Base-by-base conservation (phyloP, 148 eudicot genomes). In the Camellia lanceoleosa region DNA sequence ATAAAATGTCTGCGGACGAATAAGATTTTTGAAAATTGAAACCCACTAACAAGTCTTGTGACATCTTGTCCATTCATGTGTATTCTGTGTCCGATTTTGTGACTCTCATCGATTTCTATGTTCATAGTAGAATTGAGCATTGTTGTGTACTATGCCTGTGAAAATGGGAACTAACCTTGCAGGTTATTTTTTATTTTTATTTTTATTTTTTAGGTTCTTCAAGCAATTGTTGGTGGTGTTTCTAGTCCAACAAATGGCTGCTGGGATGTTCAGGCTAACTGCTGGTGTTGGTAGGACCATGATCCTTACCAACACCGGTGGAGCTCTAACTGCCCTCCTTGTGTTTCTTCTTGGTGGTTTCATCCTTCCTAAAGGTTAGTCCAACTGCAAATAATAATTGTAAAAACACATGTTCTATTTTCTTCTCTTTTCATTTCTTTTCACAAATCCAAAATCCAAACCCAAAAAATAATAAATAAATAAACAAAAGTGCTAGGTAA, bases 221-320 rank as follows among this genome's bases (percentile, higher is more conserved):
- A 93, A 93, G 94, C 94, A 93, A 52, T 82, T 92, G 3, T 59
- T 95, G 79, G 47, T 93, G 87, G 87, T 91, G 65, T 95, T 95
- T 84, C 83, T 87, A 19, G 85, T 95, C 86, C 99, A 95, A 71
- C 99, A 93, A 90, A 95, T 91, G 99, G 97, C 99, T 38, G 91
- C 97, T 23, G 99, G 99, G 65, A 66, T 93, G 5, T 93, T 93
- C 58, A 94, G 99, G 80, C 84, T 93, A 64, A 92, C 87, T 71
- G 97, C 97, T 12, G 97, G 90, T 52, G 73, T 88, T 5, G 89
- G 97, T 74, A 87, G 99, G 83, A 95, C 97, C n/a, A 93, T 95
- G 99, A 91, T 93, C 82, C 89, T 95, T 55, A 93, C 99, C 7
- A 93, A 91, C 81, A 93, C 94, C 3, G 94, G 97, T n/a, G 99